These are phyloP conservation scores for Phytophthora pini DNA, from an alignment of 352 stramenopile genomes.

Conservation along the genomic window DNA sequence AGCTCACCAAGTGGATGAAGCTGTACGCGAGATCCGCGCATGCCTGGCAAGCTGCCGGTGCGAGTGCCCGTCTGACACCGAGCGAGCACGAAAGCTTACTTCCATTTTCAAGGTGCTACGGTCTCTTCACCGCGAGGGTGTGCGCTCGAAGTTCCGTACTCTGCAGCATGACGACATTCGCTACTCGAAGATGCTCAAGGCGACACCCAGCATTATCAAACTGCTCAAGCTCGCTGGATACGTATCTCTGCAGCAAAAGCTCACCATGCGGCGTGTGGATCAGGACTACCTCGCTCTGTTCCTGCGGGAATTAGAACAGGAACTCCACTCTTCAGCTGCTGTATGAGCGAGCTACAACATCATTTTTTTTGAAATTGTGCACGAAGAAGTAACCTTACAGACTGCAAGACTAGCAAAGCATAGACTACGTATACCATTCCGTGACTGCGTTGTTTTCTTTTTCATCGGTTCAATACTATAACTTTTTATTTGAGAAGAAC, in stretches of 20 bases:
- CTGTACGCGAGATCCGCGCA: slow-evolving; percentile 54
- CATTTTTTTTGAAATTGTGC: slow-evolving; percentile 19
- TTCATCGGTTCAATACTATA: too few species aligned
- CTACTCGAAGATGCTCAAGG: slow-evolving; percentile 69
- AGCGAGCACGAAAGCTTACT: slow-evolving; percentile 67
- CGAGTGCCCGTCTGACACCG: slow-evolving; percentile 70
- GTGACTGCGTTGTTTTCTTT: neutral
- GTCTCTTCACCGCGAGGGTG: slow-evolving; percentile 68
- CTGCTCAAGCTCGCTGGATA: slow-evolving; percentile 81
- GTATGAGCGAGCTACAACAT: slow-evolving; percentile 18
- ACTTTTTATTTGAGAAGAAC: too few species aligned
- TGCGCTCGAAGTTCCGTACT: slow-evolving; percentile 70
- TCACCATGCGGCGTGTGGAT: slow-evolving; percentile 80
- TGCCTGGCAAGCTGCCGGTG: slow-evolving; percentile 63
- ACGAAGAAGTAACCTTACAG: slow-evolving; percentile 8
- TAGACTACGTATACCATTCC: slow-evolving; percentile 4
- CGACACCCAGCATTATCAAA: slow-evolving; percentile 79
- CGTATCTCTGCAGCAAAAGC: slow-evolving; percentile 71
- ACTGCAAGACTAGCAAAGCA: too few species aligned
- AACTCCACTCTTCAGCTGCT: slow-evolving; percentile 31
- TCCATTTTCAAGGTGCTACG: slow-evolving; percentile 77
- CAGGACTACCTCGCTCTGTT: slow-evolving; percentile 69
- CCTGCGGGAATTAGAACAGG: slow-evolving; percentile 57
- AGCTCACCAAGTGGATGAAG: slow-evolving; percentile 51
- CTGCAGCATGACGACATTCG: slow-evolving; percentile 75